Evolutionary conservation across 805 yeast species (phyloP).

Genomic region (Henningerozyma blattae): DNA sequence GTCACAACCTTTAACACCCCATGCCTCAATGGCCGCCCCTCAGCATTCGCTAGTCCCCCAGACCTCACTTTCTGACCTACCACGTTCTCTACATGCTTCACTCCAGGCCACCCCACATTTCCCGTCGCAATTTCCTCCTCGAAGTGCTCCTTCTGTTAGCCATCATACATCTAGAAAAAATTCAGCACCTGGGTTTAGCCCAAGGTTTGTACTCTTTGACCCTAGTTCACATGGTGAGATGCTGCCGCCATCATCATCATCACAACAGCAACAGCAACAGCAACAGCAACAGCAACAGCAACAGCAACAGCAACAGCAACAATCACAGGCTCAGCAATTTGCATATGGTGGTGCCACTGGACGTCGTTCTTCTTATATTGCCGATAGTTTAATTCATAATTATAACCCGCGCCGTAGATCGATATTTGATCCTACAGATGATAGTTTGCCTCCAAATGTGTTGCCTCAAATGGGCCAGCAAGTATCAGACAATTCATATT

Average conservation of each 20-base stretch:
- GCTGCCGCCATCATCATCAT: no score
- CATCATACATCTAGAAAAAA: no score
- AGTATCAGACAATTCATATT: neutral
- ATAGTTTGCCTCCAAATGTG: no score
- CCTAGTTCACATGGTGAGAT: slow-evolving; percentile 40
- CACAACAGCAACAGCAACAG: slow-evolving; percentile 6
- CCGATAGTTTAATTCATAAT: slow-evolving; percentile 41
- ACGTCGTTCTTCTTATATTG: slow-evolving; percentile 65
- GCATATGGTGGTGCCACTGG: slow-evolving; percentile 33
- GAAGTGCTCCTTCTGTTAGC: no score
- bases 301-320: slow-evolving; percentile 3
- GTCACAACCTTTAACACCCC: slow-evolving; percentile 21
- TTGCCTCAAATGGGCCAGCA: neutral
- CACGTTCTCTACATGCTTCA: slow-evolving; percentile 35
- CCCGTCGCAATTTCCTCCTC: neutral
- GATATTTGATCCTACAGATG: neutral
- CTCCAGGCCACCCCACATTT: slow-evolving; percentile 11
- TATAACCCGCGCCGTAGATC: slow-evolving; percentile 3
- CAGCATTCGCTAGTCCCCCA: slow-evolving; percentile 40
- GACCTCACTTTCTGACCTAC: slow-evolving; percentile 27
- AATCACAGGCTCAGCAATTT: neutral
- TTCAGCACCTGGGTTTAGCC: no score
- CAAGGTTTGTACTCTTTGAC: no score
- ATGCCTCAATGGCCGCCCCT: no score
- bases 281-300: slow-evolving; percentile 10